These are phyloP conservation scores for Diutina ranongensis DNA, from an alignment of 1,139 yeast genomes.

Conservation along the genomic window DNA sequence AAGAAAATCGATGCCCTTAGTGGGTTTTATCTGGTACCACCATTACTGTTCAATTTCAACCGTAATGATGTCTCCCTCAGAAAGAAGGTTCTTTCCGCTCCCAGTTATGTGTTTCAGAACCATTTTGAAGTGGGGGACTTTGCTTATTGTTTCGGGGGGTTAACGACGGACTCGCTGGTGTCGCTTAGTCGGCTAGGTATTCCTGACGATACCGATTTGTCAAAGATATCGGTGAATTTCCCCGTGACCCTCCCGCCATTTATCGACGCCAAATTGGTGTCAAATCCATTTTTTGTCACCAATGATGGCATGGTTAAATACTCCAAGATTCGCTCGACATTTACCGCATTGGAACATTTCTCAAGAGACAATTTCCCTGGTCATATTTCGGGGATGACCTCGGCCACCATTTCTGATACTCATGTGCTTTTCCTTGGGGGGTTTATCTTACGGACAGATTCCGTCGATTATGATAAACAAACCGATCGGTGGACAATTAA, in stretches of 20 bases:
- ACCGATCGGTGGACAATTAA: slow-evolving; percentile 27
- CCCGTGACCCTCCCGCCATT: slow-evolving; percentile 32
- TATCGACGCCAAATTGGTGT: slow-evolving; percentile 22
- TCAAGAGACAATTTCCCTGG: slow-evolving; percentile 15
- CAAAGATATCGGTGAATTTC: slow-evolving; percentile 25
- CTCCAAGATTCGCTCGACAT: slow-evolving; percentile 24
- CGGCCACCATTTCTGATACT: slow-evolving; percentile 22
- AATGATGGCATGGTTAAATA: slow-evolving; percentile 19
- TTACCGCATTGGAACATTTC: slow-evolving; percentile 14
- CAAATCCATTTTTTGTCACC: slow-evolving; percentile 24
- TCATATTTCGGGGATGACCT: slow-evolving; percentile 19
- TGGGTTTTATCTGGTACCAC: slow-evolving; percentile 7
- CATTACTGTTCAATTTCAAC: neutral
- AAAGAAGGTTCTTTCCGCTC: too few relatives aligned
- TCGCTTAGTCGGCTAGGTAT: slow-evolving; percentile 23
- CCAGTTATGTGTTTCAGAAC: slow-evolving; percentile 21
- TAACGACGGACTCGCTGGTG: slow-evolving; percentile 14
- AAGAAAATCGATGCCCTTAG: neutral
- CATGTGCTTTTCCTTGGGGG: slow-evolving; percentile 36
- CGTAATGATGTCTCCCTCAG: slow-evolving; percentile 8
- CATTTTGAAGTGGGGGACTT: slow-evolving; percentile 22
- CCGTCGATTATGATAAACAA: slow-evolving; percentile 15
- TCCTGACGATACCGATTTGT: slow-evolving; percentile 21
- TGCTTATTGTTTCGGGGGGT: slow-evolving; percentile 30
- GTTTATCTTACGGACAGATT: slow-evolving; percentile 18